Conservation (phyloP, 202 grass and related monocot species). For the Setaria italica region DNA sequence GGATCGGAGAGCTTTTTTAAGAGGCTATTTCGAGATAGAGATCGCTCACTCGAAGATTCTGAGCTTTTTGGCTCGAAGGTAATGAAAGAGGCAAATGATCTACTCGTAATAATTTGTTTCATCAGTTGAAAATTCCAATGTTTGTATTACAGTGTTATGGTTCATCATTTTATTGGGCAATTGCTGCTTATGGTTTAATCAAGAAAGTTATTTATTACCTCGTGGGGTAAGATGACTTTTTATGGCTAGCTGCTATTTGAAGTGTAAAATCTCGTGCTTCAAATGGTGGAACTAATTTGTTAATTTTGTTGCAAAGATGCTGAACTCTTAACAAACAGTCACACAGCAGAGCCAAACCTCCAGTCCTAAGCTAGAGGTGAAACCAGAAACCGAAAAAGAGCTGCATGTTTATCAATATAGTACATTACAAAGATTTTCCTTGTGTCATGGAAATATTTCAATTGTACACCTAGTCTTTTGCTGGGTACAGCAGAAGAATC, state of each 20-base stretch:
- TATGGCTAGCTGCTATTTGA: conserved; percentile 32
- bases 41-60: conserved; percentile 91
- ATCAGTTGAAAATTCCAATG: conserved; percentile 3
- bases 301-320: conserved; percentile 3
- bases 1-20: conserved; percentile 96
- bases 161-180: conserved; percentile 22
- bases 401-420: neutral
- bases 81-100: conserved; percentile 71
- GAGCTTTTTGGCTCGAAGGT: conserved; percentile 76
- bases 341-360: neutral
- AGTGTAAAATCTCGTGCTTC: neutral
- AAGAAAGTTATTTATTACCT: conserved; percentile 18
- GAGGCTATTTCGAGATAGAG: conserved; percentile 84
- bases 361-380: neutral
- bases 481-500: neutral
- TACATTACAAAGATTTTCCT: neutral
- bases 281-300: neutral
- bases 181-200: neutral
- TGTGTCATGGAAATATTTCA: neutral
- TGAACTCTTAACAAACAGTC: neutral
- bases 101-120: conserved; percentile 31
- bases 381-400: neutral
- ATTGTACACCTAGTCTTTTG: neutral
- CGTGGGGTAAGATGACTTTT: neutral
- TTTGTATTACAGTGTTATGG: conserved; percentile 31